Base-by-base conservation (phyloP, 768 basidiomycete genomes). In the Lactarius quietus region DNA sequence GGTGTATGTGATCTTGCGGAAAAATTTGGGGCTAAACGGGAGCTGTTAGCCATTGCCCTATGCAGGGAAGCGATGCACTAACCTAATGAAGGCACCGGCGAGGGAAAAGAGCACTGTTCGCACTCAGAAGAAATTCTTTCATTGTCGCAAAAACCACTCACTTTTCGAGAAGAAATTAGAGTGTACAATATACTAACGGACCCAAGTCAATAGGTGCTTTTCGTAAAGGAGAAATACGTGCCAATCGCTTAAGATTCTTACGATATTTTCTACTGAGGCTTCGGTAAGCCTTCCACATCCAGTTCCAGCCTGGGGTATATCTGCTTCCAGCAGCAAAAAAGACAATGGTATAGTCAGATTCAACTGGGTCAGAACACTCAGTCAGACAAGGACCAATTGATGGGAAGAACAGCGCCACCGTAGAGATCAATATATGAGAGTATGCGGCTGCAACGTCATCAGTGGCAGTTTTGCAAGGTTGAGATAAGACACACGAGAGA, bases 261-360 rank as follows among this genome's bases (percentile, higher is more conserved):
- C 93, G 83, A 72, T 93, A 95, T 74, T 92, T 93, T 60, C 89
- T 80, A 72, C 82, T 91, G 53, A 90, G 78, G 71, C 88, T 88
- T 28, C 91, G 82, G 74, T 93, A 93, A 0, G 91, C 90, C 72
- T 90, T 93, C 92, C 92, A 94, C 12, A 95, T 83, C 93, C 93
- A 95, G 69, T 87, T 90, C 91, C 91, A 93, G 29, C 83, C 82
- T 6, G 93, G 93, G 3, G 85, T 83, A 76, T 93, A 80, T 66
- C 78, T 80, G 8, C 84, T 84, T 29, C 91, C 93, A 1, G 92
- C 89, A 31, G 92, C 90, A 68, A 95, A 90, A 76, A 93, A 93
- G 5, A 93, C 84, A 26, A 94, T 86, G 3, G 90, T 89, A 70
- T 95, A 95, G 76, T 95, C 93, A 33, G 90, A 87, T 73, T 94